Evolutionary conservation across 2,329 filamentous ascomycete genomes (phyloP), one percentile per base, ranked within the genome.

Genomic region (Emydomyces testavorans): DNA sequence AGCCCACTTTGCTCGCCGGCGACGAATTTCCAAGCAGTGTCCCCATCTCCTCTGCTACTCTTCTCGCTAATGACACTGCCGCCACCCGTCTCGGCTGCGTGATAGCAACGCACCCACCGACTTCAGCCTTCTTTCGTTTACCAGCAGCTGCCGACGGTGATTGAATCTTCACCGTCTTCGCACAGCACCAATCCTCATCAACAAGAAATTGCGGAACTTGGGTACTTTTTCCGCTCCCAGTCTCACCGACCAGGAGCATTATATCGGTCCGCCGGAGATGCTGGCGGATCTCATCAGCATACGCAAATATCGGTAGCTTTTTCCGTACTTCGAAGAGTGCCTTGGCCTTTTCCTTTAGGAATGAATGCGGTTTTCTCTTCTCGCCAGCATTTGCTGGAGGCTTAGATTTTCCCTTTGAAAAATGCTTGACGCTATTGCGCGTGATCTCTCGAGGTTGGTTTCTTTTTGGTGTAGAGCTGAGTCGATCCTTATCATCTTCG

Each of bases 171-270:
- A 79, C 73, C 49, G 66, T 77, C 49, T 72, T 73, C 29, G 73
- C 75, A 46, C 71, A 73, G 63, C 88, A 94, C 88, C 89, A 96
- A 5, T 78, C 67, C 59, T 95, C 85, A 21, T 73, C 69, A 38
- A 83, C 77, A 6, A 98, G 70, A 53, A 94, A 95, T 60, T 96
- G 92, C 0, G 92, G 90, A 0, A 95, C 82, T 65, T 98, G 92
- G 0, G 92, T 98, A 70, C 85, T 93, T 68, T 98, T 98, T 62
- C 92, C 92, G 11, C 86, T 94, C 62, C 92, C 92, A 0, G 92
- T 98, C 65, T 96, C 90, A 69, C 90, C 90, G 2, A 92, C 83
- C 11, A 98, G 70, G 0, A 98, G 74, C 44, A 98, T 76, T 1
- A 94, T 78, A 58, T 93, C 78, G 52, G 78, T 80, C 28, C 77